phyloP scores from a whole-genome alignment of 1,139 yeast genomes.

The Kodamaea sp. region DNA sequence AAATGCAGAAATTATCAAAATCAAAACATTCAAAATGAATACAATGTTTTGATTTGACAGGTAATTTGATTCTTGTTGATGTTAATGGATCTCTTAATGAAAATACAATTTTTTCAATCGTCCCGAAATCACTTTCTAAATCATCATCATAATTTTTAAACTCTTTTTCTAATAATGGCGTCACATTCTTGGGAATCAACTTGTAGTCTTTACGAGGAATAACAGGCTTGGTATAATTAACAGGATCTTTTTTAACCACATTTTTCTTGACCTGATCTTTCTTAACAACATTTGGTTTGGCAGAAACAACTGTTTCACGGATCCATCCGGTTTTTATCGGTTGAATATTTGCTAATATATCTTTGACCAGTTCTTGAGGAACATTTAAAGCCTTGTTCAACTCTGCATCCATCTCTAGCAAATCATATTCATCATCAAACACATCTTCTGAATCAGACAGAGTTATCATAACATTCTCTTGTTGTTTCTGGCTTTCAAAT shows the following conservation, averaged over 20 bases:
- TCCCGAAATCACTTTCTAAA: conserved; percentile 14
- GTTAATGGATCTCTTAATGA: conserved; percentile 19
- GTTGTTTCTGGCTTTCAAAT: neutral
- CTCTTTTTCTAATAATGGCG: conserved; percentile 16
- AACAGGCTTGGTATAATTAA: neutral
- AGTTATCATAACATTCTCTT: conserved; percentile 3
- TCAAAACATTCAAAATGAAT: conserved; percentile 48
- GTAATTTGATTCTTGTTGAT: conserved; percentile 37
- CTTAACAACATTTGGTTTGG: neutral
- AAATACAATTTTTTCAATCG: conserved; percentile 14
- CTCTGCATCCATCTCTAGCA: conserved; percentile 12
- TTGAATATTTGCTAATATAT: neutral
- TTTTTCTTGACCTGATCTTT: neutral
- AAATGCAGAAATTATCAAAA: conserved; percentile 40
- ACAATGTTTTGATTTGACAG: conserved; percentile 38
- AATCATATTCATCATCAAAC: conserved; percentile 6
- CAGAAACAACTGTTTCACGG: neutral
- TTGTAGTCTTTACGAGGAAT: conserved; percentile 7
- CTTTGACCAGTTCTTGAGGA: neutral
- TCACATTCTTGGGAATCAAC: conserved; percentile 14
- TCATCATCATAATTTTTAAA: conserved; percentile 9
- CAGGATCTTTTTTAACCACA: neutral
- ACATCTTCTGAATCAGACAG: conserved; percentile 3
- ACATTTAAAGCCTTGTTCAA: conserved; percentile 9
- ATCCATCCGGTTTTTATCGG: neutral